Conservation (phyloP, 2,329 filamentous ascomycete genomes). For the Monosporascus sp. region DNA sequence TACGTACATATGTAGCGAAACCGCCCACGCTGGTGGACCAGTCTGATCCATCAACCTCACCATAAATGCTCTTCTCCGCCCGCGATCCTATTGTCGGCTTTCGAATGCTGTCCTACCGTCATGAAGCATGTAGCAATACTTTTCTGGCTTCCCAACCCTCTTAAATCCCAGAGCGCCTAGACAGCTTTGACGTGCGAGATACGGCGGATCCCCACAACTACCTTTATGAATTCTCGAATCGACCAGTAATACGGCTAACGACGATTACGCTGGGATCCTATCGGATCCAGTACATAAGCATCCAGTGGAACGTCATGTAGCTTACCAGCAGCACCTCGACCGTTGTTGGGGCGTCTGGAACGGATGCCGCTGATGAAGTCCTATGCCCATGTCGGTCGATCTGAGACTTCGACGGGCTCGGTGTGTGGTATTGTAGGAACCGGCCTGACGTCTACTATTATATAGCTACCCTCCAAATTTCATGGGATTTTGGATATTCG, state of each 20-base stretch:
- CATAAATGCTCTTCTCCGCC: not conserved
- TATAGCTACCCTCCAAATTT: not conserved
- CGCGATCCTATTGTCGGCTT: not conserved
- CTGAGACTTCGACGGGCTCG: not conserved
- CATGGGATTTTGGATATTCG: not conserved
- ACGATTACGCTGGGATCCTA: too few relatives aligned
- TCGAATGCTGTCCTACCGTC: not conserved
- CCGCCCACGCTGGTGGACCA: not conserved
- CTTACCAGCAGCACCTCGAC: too few relatives aligned
- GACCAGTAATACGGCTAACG: too few relatives aligned
- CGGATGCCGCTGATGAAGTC: not conserved
- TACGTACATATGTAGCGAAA: not conserved
- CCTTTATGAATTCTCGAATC: too few relatives aligned
- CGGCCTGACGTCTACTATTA: not conserved
- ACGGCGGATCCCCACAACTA: too few relatives aligned
- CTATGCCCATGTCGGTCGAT: not conserved
- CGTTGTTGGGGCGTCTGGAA: not conserved
- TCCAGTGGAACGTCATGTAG: too few relatives aligned
- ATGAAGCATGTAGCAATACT: not conserved
- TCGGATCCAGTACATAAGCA: too few relatives aligned
- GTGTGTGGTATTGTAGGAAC: not conserved
- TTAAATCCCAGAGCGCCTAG: not conserved
- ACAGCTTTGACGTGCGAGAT: too few relatives aligned
- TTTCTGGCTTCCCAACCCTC: not conserved
- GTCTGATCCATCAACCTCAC: not conserved